Conservation (phyloP, 2,329 filamentous ascomycete species). For the Fusarium pseudonygamai region DNA sequence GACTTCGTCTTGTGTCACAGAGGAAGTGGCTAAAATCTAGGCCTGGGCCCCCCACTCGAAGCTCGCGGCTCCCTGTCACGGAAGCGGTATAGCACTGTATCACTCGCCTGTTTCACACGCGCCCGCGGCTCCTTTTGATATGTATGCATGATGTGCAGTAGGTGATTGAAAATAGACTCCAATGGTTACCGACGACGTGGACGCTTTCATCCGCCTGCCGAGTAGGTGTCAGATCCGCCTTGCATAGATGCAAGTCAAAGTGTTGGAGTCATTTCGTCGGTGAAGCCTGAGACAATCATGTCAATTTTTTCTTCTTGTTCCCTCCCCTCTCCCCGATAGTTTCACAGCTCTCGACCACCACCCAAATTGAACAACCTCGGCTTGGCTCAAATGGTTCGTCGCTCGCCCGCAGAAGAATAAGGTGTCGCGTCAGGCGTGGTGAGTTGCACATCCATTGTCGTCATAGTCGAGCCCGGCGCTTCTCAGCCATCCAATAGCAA, state of each 20-base stretch:
- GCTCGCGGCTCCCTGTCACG: conserved; percentile 33
- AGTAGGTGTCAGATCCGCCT: conserved; percentile 39
- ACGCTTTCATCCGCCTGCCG: conserved; percentile 37
- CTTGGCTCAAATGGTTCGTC: conserved; percentile 22
- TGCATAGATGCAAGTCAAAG: conserved; percentile 27
- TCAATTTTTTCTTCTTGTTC: background rate
- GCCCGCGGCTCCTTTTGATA: conserved; percentile 34
- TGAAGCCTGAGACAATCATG: conserved; percentile 39
- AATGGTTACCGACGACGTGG: conserved; percentile 44
- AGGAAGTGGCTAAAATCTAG: conserved; percentile 32
- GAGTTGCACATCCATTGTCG: conserved; percentile 39
- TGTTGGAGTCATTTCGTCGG: conserved; percentile 40
- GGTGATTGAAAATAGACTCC: conserved; percentile 38
- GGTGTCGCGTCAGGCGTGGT: conserved; percentile 39
- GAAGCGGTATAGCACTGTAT: conserved; percentile 36
- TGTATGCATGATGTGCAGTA: conserved; percentile 47
- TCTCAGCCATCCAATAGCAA: conserved; percentile 32
- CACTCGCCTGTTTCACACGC: conserved; percentile 32
- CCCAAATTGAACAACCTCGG: conserved; percentile 21
- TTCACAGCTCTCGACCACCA: conserved; percentile 3
- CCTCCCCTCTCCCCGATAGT: background rate
- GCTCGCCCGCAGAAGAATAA: conserved; percentile 17
- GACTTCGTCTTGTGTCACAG: conserved; percentile 16
- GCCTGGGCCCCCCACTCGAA: conserved; percentile 22
- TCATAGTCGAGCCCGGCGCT: conserved; percentile 38